Evolutionary conservation across 176 grass and related monocot genomes (phyloP).

Genomic region (Triticum monococcum): DNA sequence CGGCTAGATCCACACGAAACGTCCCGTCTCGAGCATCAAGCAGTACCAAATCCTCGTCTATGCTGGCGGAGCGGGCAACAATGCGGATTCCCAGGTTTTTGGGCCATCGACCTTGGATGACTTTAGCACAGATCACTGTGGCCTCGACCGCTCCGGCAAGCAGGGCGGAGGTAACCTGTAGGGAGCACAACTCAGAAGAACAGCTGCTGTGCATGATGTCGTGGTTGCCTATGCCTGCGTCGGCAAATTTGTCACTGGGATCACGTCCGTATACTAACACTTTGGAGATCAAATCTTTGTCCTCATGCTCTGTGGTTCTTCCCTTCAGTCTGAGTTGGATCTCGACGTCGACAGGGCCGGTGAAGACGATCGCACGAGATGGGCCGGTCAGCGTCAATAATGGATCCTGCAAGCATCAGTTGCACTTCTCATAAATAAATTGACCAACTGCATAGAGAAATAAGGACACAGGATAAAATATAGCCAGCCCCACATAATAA

Average conservation of each 20-base stretch:
- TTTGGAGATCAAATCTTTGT: neutral
- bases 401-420: neutral
- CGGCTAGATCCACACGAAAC: neutral
- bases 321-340: neutral
- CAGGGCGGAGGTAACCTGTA: neutral
- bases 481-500: neutral
- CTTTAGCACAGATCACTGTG: neutral
- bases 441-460: neutral
- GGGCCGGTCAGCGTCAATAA: neutral
- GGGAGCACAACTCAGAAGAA: neutral
- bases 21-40: neutral
- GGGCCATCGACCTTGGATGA: neutral
- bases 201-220: neutral
- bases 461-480: too few species aligned
- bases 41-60: neutral
- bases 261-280: neutral
- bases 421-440: neutral
- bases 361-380: neutral
- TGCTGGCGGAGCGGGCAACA: neutral
- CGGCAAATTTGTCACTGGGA: neutral
- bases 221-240: neutral
- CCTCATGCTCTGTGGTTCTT: neutral
- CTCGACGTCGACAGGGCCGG: neutral
- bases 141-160: neutral
- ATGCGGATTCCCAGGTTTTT: neutral